Evolutionary conservation across 2,329 filamentous ascomycete genomes (phyloP).

Genomic region (Periglandula ipomoeae): DNA sequence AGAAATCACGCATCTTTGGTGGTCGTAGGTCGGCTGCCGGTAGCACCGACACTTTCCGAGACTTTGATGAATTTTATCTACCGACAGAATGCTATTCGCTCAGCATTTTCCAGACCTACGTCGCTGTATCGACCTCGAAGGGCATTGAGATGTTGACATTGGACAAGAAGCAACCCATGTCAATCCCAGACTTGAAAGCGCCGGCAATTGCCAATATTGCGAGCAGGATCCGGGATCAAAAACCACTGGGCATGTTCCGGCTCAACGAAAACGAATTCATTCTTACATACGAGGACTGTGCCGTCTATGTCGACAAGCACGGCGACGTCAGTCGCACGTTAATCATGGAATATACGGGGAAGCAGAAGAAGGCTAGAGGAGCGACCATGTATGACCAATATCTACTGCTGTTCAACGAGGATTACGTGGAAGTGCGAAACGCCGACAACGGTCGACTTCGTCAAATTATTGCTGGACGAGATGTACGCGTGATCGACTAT

Average conservation of each 20-base stretch:
- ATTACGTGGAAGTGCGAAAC: slow-evolving; percentile 95
- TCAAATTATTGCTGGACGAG: slow-evolving; percentile 87
- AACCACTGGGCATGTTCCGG: slow-evolving; percentile 91
- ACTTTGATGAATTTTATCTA: slow-evolving; percentile 98
- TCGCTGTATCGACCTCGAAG: slow-evolving; percentile 82
- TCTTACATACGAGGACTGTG: slow-evolving; percentile 89
- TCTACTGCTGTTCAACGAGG: slow-evolving; percentile 84
- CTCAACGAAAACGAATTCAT: slow-evolving; percentile 89
- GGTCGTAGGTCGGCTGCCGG: slow-evolving; percentile 52
- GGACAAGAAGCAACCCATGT: slow-evolving; percentile 94
- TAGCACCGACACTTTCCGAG: slow-evolving; percentile 88
- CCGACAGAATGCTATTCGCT: slow-evolving; percentile 90
- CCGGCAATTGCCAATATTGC: slow-evolving; percentile 79
- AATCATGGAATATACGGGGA: slow-evolving; percentile 98
- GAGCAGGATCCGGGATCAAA: slow-evolving; percentile 69
- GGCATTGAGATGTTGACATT: slow-evolving; percentile 94
- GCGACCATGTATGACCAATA: slow-evolving; percentile 90
- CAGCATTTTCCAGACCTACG: slow-evolving; percentile 90
- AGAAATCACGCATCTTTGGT: slow-evolving; percentile 60
- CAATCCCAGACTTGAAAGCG: slow-evolving; percentile 76
- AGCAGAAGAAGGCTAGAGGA: slow-evolving; percentile 63
- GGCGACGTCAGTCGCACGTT: slow-evolving; percentile 89
- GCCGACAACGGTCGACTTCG: slow-evolving; percentile 88
- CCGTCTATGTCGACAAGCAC: slow-evolving; percentile 96
- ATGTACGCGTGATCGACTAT: slow-evolving; percentile 85